Evolutionary conservation across 495 filamentous ascomycete species (phyloP), one percentile per base, ranked within the genome.

Genomic region (Parathielavia appendiculata): DNA sequence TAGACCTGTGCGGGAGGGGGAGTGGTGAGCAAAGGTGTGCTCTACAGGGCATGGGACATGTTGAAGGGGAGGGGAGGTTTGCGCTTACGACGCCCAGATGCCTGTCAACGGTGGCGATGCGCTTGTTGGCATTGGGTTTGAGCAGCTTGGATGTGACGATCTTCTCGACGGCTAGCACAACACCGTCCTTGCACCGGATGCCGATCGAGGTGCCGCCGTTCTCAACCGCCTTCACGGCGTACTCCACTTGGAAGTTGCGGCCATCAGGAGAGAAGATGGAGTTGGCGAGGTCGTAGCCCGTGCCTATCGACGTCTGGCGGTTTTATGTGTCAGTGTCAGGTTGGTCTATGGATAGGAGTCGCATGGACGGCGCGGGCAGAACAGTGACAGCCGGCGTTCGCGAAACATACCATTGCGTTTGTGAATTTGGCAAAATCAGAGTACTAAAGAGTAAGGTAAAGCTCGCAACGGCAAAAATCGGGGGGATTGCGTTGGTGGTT

Each of bases 251-350:
- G 73, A 98, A 98, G 76, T 98, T 98, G 63, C 93, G 86, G 73
- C 93, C 93, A 79, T 98, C 93, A 56, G 93, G 93, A 38, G 92
- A 97, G 80, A 97, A 98, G 76, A 97, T 92, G 66, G 95, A 97
- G 82, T 98, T 98, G 66, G 89, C 88, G 70, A 98, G 88, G 83
- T 98, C 93, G 77, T 98, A 98, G 68, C 93, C 93, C 66, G 93
- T 98, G 71, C 93, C 93, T 85, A 98, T 98, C 66, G 93, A 98
- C 68, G 93, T 98, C 93, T 97, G 59, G 47, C 51, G 51, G 43
- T 44, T 26, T 34, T 44, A 39, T n/a, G 52, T 9, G 62, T 57
- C 44, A 57, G 60, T 4, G 40, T 47, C 22, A n/a, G 57, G 20
- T 40, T 40, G 48, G 3, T 34, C 17, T 32, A 14, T 20, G 7